Base-by-base conservation (phyloP, 2,329 filamentous ascomycete species). In the Pseudogymnoascus sp. region DNA sequence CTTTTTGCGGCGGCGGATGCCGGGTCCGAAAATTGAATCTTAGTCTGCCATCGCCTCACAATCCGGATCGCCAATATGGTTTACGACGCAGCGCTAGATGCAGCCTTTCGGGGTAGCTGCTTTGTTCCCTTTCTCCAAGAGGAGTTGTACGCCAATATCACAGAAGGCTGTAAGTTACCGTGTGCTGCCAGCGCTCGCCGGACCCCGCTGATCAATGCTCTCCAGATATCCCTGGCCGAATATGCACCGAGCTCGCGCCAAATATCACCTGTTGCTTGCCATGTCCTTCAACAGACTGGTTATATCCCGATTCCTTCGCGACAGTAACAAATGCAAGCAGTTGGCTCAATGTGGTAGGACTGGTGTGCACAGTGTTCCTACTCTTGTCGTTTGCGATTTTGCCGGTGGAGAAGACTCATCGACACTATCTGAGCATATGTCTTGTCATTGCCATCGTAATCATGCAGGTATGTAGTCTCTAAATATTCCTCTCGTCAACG, bases 351-450 rank as follows among this genome's bases (percentile, higher is more conserved):
- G 85, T 96, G 14, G 83, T 80, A 8, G 85, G 90, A 60, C 80
- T 91, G 41, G 75, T 87, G 57, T 85, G 88, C 67, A 88, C 89
- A 64, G 70, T 85, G 14, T 93, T 94, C 70, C 78, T 97, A 61
- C 77, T 97, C 14, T 59, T 90, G 5, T 95, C 91, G 5, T 97
- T 91, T 80, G 77, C 84, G 3, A 79, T 88, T 12, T 78, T 99
- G 20, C 92, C 94, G 0, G 84, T 90, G 22, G 91, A 96, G 68
- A 93, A 90, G 77, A 97, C 94, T 6, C 85, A 91, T 70, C 86
- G 92, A 60, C 94, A 99, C 73, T 97, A 97, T 70, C 79, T 99
- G 37, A 97, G 90, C 71, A 88, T 97, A 65, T 94, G 91, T 72
- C 78, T 97, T 59, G 88, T 90, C 4, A 74, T 89, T 47, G 89